Base-by-base conservation (phyloP, 2,329 filamentous ascomycete species). In the Lasiodiplodia sp. region DNA sequence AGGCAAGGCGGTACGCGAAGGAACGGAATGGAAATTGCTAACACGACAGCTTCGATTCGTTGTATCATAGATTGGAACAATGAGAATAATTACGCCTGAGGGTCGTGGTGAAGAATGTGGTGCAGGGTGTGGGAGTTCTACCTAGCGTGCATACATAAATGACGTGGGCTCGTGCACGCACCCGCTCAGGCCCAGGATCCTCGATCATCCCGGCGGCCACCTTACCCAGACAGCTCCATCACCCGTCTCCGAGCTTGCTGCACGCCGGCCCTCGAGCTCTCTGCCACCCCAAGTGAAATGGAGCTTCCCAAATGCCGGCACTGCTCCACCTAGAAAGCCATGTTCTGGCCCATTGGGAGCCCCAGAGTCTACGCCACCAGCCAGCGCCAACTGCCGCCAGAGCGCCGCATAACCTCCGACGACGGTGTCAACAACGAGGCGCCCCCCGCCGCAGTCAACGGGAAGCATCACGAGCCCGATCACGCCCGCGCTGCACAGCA, bases 261-360 rank as follows among this genome's bases (percentile, higher is more conserved):
- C 57, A 31, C 56, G 57, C 66, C 51, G 66, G 56, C 66, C 57
- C 25, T 53, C 37, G 66, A 68, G 66, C 57, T 63, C 49, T 53
- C 52, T 31, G 52, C 44, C 49, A 37, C 34, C 63, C 58, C 56
- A 47, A 62, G 53, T 70, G 70, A 69, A n/a, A 71, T 71, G 70
- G 64, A 69, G 67, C 69, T 68, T 70, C 62, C 68, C 69, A 69
- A 67, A 72, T 72, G 70, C 69, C 63, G 69, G 51, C 64, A 69
- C 62, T 66, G 55, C 40, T 62, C 52, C 23, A 66, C 62, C 57
- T 76, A 78, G 75, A 76, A 76, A 76, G 78, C 78, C 78, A 80
- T 80, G 85, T 96, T 96, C 87, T 96, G 93, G 93, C 93, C 93
- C 77, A 88, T 94, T 80, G 92, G 92, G 80, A 92, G 92, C 79